A percentile compares a stretch with the other conserved stretches of the same genome.
These are phyloP conservation scores for Mortierella sp. DNA, from an alignment of 371 early-diverging fungal species.

Conservation along the genomic window DNA sequence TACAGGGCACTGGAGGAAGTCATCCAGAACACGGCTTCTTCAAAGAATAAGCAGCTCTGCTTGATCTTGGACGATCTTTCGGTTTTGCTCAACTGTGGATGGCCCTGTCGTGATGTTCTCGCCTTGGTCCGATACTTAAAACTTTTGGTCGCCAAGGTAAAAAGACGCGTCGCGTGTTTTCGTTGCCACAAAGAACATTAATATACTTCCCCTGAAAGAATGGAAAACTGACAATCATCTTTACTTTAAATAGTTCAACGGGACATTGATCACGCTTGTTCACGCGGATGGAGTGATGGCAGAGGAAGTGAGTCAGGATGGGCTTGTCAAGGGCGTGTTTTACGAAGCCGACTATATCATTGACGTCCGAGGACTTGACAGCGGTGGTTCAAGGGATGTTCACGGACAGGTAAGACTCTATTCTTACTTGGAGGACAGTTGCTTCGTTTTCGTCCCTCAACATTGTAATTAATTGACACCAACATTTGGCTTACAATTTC, in stretches of 20 bases:
- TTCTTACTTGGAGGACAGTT: background rate
- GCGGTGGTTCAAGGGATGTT: slow-evolving; percentile 77
- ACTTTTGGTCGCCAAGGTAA: slow-evolving; percentile 58
- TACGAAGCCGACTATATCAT: slow-evolving; percentile 67
- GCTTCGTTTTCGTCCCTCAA: too few relatives aligned
- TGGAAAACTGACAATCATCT: background rate
- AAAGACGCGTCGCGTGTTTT: background rate
- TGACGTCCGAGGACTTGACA: slow-evolving; percentile 70
- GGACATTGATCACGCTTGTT: slow-evolving; percentile 68
- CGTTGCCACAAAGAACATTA: background rate
- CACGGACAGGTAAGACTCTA: slow-evolving; percentile 69
- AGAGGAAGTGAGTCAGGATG: slow-evolving; percentile 68
- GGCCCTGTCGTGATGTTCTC: slow-evolving; percentile 59
- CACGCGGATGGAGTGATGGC: slow-evolving; percentile 72
- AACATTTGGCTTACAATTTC: background rate
- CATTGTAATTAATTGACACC: background rate
- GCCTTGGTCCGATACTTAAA: slow-evolving; percentile 64
- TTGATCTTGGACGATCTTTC: slow-evolving; percentile 77
- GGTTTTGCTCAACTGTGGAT: slow-evolving; percentile 69
- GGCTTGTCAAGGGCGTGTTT: slow-evolving; percentile 65
- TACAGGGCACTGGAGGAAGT: slow-evolving; percentile 42
- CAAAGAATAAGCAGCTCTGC: slow-evolving; percentile 55
- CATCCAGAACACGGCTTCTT: slow-evolving; percentile 21
- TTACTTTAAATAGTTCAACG: slow-evolving; percentile 52
- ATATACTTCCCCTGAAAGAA: background rate